phyloP scores from a whole-genome alignment of 305 asterid genomes.

The Solanum chacoense region DNA sequence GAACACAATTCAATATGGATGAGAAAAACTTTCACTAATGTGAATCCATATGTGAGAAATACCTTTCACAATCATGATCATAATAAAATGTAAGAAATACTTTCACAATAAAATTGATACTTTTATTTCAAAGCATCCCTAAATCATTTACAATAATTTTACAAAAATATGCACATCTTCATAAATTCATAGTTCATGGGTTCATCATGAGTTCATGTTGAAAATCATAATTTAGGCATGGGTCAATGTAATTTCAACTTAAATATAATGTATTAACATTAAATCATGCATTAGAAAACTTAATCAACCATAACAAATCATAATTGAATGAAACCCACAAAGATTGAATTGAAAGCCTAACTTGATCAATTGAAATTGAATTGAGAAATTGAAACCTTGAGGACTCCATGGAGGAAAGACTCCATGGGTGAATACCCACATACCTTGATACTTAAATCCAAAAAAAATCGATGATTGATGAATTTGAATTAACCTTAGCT shows the following conservation, averaged over 20 bases:
- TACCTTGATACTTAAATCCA: too few relatives aligned
- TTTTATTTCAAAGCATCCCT: background rate
- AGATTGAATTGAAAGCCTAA: background rate
- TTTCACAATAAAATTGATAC: background rate
- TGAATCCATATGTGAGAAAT: background rate
- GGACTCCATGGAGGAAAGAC: background rate
- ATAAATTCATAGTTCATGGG: background rate
- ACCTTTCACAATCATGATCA: background rate
- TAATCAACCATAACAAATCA: background rate
- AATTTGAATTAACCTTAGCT: background rate
- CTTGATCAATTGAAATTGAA: background rate
- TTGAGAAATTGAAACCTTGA: background rate
- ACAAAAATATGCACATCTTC: background rate
- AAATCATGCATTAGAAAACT: background rate
- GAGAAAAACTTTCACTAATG: background rate
- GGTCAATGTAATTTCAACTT: background rate
- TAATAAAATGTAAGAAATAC: background rate
- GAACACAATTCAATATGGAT: background rate
- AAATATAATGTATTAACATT: background rate
- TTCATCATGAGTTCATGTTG: background rate
- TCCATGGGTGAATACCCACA: background rate
- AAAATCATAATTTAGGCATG: background rate
- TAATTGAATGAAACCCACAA: background rate
- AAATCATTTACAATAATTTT: background rate
- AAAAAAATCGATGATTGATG: background rate